Evolutionary conservation across 1,139 yeast species (phyloP), one percentile per base, ranked within the genome.

Genomic region (Lizanozyma gosingica): DNA sequence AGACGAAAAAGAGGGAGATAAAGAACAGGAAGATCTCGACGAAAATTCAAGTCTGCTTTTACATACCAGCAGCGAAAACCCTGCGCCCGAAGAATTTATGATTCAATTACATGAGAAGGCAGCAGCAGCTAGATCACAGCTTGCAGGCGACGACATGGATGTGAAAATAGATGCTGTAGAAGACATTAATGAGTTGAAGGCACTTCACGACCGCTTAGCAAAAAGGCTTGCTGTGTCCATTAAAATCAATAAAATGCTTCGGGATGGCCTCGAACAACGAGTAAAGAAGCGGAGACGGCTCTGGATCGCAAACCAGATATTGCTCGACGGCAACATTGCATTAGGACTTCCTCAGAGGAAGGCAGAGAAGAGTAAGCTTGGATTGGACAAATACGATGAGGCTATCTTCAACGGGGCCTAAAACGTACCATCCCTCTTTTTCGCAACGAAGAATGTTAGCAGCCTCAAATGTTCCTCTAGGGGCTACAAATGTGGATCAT

Each of bases 281-380:
- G 51, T 59, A 3, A 50, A 51, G 37, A 59, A 64, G 39, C 66
- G 63, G 45, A 50, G 76, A 39, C 59, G 58, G 40, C 47, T 65
- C 18, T 68, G 73, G 71, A 46, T 63, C 3, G 46, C 57, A 6
- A 69, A 63, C 43, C 73, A 68, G 45, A 46, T 66, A 18, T 52
- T 70, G 34, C 47, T 70, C 17, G 73, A 69, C 45, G 68, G 64
- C 8, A 69, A 68, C 43, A 47, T 65, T 27, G 49, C 55, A 35
- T 46, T 65, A n/a, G 71, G 71, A 3, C 55, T 69, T 15, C 72
- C 71, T 2, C 56, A 29, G 54, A 48, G 4, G 43, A 46, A 4
- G 45, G 43, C 29, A 45, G 43, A 11, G 47, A 53, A 17, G 58
- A 53, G 37, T 50, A 60, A 36, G 63, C 29, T 60, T 2, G 45